These are phyloP conservation scores for Synchytrium microbalum DNA, from an alignment of 371 early-diverging fungal species.

Conservation along the genomic window DNA sequence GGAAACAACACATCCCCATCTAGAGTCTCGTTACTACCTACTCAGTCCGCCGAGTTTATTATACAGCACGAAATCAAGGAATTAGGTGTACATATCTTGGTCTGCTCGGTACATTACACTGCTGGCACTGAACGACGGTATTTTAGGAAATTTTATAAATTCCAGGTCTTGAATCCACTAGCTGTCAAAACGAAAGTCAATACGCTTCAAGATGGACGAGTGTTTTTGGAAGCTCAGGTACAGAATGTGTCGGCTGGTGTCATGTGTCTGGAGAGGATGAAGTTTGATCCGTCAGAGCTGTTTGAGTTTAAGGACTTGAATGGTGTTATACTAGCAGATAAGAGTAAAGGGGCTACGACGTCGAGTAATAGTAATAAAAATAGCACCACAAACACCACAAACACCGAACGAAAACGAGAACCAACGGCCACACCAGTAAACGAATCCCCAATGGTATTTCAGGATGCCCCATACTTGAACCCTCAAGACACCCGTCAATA, in stretches of 20 bases:
- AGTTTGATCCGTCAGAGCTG: constrained; percentile 70
- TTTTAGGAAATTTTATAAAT: constrained; percentile 87
- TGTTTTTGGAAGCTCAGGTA: constrained; percentile 87
- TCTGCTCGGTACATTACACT: constrained; percentile 78
- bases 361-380: neutral
- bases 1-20: neutral
- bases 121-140: constrained; percentile 55
- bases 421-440: neutral
- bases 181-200: constrained; percentile 94
- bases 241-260: constrained; percentile 73
- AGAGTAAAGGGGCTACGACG: constrained; percentile 2
- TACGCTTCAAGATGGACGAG: constrained; percentile 54
- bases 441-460: constrained; percentile 43
- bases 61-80: constrained; percentile 91
- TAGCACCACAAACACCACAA: neutral
- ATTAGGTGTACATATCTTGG: constrained; percentile 82
- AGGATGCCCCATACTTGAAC: constrained; percentile 42
- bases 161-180: constrained; percentile 90
- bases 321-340: neutral
- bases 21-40: constrained; percentile 31
- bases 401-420: neutral
- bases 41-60: constrained; percentile 59
- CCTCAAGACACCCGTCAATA: constrained; percentile 85
- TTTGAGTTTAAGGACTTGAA: constrained; percentile 33
- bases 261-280: constrained; percentile 82